These are phyloP conservation scores for Ophiocordyceps sinensis DNA, from an alignment of 2,329 filamentous ascomycete genomes.

Conservation along the genomic window DNA sequence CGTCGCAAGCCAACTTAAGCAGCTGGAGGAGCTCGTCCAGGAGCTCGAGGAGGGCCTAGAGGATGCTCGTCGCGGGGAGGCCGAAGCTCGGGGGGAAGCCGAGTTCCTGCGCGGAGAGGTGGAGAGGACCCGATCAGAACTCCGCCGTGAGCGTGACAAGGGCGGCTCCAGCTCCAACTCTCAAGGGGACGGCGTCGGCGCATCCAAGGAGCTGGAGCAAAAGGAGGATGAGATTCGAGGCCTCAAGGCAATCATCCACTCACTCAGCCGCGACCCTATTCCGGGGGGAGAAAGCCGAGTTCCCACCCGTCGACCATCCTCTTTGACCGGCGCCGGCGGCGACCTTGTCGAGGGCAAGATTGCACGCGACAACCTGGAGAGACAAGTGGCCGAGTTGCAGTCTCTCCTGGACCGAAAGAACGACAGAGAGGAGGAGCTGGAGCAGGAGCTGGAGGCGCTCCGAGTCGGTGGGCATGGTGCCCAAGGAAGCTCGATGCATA, in stretches of 20 bases:
- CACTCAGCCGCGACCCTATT: slow-evolving; percentile 66
- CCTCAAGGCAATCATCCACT: slow-evolving; percentile 95
- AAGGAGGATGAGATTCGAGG: slow-evolving; percentile 96
- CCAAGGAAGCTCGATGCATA: slow-evolving; percentile 11
- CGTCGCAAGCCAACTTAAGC: slow-evolving; percentile 82
- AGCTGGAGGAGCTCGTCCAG: slow-evolving; percentile 89
- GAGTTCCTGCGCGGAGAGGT: slow-evolving; percentile 93
- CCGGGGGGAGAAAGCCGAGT: slow-evolving; percentile 23
- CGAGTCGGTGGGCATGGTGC: slow-evolving; percentile 24
- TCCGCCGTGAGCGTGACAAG: slow-evolving; percentile 80
- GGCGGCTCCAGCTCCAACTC: slow-evolving; percentile 26
- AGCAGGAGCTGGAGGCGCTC: slow-evolving; percentile 63
- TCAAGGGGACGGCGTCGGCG: slow-evolving; percentile 28
- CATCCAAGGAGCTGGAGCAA: slow-evolving; percentile 69
- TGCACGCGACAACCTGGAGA: slow-evolving; percentile 53
- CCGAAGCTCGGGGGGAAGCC: slow-evolving; percentile 87
- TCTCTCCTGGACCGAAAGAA: slow-evolving; percentile 58
- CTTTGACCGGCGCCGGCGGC: slow-evolving; percentile 13
- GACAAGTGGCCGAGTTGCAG: slow-evolving; percentile 67
- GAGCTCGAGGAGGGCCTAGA: slow-evolving; percentile 94
- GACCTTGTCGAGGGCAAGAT: slow-evolving; percentile 17
- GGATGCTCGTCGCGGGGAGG: slow-evolving; percentile 84
- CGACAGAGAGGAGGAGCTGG: slow-evolving; percentile 67
- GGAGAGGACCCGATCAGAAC: slow-evolving; percentile 75
- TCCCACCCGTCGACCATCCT: slow-evolving; percentile 15